Percentiles rank a stretch among this genome's conserved stretches.
phyloP scores from a whole-genome alignment of 768 basidiomycete genomes.

The Leucocoprinus sp. region DNA sequence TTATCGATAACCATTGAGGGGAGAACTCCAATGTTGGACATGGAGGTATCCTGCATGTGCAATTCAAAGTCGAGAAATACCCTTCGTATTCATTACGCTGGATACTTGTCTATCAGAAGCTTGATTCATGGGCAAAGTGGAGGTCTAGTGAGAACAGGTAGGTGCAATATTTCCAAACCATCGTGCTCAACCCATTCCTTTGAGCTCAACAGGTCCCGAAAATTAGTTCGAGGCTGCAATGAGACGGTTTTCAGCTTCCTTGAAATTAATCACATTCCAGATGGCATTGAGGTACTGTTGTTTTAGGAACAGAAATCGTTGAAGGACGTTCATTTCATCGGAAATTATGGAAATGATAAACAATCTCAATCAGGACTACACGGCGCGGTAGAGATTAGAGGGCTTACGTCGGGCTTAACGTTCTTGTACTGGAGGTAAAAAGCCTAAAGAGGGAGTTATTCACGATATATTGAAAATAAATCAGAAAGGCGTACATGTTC shows the following conservation, averaged over 20 bases:
- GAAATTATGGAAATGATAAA: background rate
- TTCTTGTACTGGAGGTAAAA: slow-evolving; percentile 97
- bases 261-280: slow-evolving; percentile 88
- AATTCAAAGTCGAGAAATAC: too few relatives aligned
- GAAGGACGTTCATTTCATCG: background rate
- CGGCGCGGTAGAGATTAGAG: background rate
- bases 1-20: too few relatives aligned
- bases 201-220: too few relatives aligned
- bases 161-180: too few relatives aligned
- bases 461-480: background rate
- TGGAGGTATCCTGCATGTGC: too few relatives aligned
- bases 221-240: slow-evolving; percentile 19
- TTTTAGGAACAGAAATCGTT: background rate
- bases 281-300: slow-evolving; percentile 77
- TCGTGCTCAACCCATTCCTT: too few relatives aligned
- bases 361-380: background rate
- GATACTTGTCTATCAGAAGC: too few relatives aligned
- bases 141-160: too few relatives aligned
- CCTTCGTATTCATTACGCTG: too few relatives aligned
- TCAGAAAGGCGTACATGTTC: slow-evolving; percentile 44
- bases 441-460: slow-evolving; percentile 27
- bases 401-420: slow-evolving; percentile 83
- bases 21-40: too few relatives aligned
- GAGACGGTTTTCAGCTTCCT: slow-evolving; percentile 62
- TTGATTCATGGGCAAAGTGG: too few relatives aligned